These are phyloP conservation scores for Cladosporium sp. DNA, from an alignment of 2,329 filamentous ascomycete species.

Conservation along the genomic window DNA sequence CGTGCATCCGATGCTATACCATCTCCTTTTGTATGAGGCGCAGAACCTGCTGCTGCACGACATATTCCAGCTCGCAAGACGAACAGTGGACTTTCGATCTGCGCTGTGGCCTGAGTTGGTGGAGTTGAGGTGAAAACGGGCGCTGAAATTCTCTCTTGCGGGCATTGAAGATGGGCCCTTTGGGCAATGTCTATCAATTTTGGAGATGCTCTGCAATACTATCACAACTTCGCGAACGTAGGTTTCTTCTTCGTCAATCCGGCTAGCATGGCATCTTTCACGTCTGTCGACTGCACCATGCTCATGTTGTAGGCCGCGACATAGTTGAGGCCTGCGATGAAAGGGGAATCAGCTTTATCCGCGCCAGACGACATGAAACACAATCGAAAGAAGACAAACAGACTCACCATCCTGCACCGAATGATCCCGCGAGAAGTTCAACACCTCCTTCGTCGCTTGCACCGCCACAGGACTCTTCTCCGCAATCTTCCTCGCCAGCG, in stretches of 20 bases:
- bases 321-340: conserved; percentile 60
- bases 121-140: too few species aligned
- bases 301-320: conserved; percentile 83
- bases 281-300: conserved; percentile 73
- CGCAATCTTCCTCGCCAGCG: conserved; percentile 60
- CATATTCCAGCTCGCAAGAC: too few species aligned
- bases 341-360: neutral
- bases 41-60: too few species aligned
- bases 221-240: conserved; percentile 74
- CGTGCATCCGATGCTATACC: too few species aligned
- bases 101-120: neutral
- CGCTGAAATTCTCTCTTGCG: neutral
- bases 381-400: too few species aligned
- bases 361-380: too few species aligned
- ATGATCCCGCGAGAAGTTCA: conserved; percentile 77
- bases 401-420: conserved; percentile 67
- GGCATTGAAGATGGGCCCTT: neutral
- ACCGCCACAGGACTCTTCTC: conserved; percentile 83
- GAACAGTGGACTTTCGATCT: neutral
- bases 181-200: too few species aligned
- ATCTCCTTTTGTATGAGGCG: too few species aligned
- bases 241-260: conserved; percentile 73
- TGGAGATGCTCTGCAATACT: neutral
- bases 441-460: conserved; percentile 77
- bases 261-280: conserved; percentile 66